These are phyloP conservation scores for Calonectria pseudoturangicola DNA, from an alignment of 2,329 filamentous ascomycete genomes.

Conservation along the genomic window DNA sequence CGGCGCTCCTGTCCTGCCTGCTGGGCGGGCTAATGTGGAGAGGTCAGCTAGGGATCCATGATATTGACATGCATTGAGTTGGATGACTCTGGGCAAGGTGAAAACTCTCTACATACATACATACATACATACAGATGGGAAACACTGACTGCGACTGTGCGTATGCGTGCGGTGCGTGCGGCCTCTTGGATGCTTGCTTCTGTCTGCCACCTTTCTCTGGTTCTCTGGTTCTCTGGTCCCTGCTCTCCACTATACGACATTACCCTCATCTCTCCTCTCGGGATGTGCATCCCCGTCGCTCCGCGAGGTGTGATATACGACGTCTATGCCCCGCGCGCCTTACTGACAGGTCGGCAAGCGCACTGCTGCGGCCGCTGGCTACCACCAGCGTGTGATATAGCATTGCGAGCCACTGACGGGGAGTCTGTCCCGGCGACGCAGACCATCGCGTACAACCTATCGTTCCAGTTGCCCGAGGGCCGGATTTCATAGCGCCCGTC, in stretches of 20 bases:
- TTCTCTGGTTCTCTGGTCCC: conserved; percentile 5
- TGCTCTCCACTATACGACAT: conserved; percentile 32
- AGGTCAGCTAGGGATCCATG: conserved; percentile 24
- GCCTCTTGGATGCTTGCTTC: neutral
- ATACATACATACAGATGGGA: neutral
- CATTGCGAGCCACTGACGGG: conserved; percentile 27
- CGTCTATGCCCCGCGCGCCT: conserved; percentile 24
- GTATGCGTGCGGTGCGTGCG: neutral
- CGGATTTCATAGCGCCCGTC: conserved; percentile 52
- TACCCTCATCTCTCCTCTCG: conserved; percentile 28
- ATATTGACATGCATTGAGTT: conserved; percentile 29
- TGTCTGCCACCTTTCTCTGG: neutral
- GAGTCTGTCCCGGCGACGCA: conserved; percentile 42
- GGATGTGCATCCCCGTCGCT: conserved; percentile 11
- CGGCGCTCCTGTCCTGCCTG: conserved; percentile 19
- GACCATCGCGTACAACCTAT: conserved; percentile 42
- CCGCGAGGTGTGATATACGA: conserved; percentile 36
- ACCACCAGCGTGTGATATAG: conserved; percentile 39
- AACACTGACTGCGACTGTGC: neutral
- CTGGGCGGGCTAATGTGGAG: conserved; percentile 27
- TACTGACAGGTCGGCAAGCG: conserved; percentile 32
- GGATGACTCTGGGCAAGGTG: conserved; percentile 11
- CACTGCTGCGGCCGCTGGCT: conserved; percentile 27
- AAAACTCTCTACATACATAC: neutral
- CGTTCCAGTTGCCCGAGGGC: conserved; percentile 47